Evolutionary conservation across 2,329 filamentous ascomycete genomes (phyloP), one percentile per base, ranked within the genome.

Genomic region (Stemphylium lycopersici): DNA sequence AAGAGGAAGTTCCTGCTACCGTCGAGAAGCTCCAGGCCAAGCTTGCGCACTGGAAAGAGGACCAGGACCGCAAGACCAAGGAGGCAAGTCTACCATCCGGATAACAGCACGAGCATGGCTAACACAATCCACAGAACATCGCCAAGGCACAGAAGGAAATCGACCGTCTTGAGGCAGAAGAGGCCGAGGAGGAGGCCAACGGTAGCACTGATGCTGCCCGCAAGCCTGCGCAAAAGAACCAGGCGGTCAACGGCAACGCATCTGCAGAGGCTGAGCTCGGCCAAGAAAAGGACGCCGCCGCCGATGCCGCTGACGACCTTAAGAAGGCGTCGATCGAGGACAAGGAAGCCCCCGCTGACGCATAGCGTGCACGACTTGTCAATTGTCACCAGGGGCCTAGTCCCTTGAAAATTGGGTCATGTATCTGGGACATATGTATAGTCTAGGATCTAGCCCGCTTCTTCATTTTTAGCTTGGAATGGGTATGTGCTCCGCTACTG

Each of bases 141-240:
- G 90, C 91, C 61, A 96, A 97, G 79, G 95, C 95, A 58, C 90
- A 96, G 82, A 93, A 93, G 78, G 92, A 97, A 77, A 96, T 99
- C 60, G 91, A 93, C 74, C 87, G 88, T 65, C 85, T 98, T 38
- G 85, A 88, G 66, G 80, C 83, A 51, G 93, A 97, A 74, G 87
- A 87, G 77, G 69, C 78, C n/a, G 80, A 82, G 61, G 80, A 79
- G 55, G 68, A 55, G 20, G 52, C 41, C 55, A 76, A 80, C 59
- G 78, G 80, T 52, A 82, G 86, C 48, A 85, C 83, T 45, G 81
- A 83, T 42, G 75, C 74, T n/a, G 78, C 77, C 24, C 82, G 82
- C 75, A 84, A 85, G 73, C 78, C 79, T 16, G 78, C 81, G 1
- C 68, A 78, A 52, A 78, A 79, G 62, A 80, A 83, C 61, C 78